These are phyloP conservation scores for Sutorius australiensis DNA, from an alignment of 768 basidiomycete species.

Conservation along the genomic window DNA sequence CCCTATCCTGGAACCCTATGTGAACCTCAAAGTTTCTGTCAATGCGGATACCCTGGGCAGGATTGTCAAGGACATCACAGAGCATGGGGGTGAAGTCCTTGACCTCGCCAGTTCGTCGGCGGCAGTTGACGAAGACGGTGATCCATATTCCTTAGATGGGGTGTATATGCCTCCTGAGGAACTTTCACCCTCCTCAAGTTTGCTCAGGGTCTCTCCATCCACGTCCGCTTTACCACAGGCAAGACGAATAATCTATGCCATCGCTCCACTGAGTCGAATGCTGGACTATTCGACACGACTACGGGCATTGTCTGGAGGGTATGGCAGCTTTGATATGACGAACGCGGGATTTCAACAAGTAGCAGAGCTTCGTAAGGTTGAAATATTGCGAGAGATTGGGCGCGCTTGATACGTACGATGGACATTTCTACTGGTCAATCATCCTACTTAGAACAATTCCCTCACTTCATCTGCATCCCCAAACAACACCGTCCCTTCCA, in stretches of 20 bases:
- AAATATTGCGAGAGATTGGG: slow-evolving; percentile 78
- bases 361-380: slow-evolving; percentile 53
- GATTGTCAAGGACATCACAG: slow-evolving; percentile 80
- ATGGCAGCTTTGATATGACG: slow-evolving; percentile 76
- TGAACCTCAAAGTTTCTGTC: slow-evolving; percentile 64
- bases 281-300: slow-evolving; percentile 76
- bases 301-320: slow-evolving; percentile 77
- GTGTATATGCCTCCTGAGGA: slow-evolving; percentile 72
- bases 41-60: slow-evolving; percentile 67
- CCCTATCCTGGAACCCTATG: slow-evolving; percentile 75
- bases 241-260: slow-evolving; percentile 65
- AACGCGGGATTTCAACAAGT: slow-evolving; percentile 76
- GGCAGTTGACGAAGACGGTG: slow-evolving; percentile 35
- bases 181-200: slow-evolving; percentile 66
- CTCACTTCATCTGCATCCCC: slow-evolving; percentile 79
- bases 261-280: slow-evolving; percentile 78
- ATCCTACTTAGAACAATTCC: slow-evolving; percentile 44
- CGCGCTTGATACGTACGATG: slow-evolving; percentile 43
- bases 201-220: slow-evolving; percentile 26
- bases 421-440: slow-evolving; percentile 7
- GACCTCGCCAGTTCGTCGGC: slow-evolving; percentile 48
- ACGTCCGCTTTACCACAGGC: slow-evolving; percentile 36
- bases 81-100: slow-evolving; percentile 74
- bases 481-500: slow-evolving; percentile 69
- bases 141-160: slow-evolving; percentile 54